Evolutionary conservation across 148 eudicot genomes (phyloP).

Genomic region (Amaranthus cruentus): DNA sequence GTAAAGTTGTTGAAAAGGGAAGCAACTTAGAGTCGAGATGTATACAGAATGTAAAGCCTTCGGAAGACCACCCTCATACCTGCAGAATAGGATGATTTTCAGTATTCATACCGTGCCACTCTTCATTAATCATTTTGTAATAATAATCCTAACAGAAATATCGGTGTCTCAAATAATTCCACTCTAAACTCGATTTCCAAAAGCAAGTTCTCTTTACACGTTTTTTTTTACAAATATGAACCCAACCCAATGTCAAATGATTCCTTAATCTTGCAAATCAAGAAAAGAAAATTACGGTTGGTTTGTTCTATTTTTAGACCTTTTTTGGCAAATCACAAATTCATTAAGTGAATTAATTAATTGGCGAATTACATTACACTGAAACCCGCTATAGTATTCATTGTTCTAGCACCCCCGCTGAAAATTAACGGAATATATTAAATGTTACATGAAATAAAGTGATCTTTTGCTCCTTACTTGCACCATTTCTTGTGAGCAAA

Average conservation of each 20-base stretch:
- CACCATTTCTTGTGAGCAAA: slow-evolving; percentile 90
- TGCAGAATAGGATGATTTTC: slow-evolving; percentile 24
- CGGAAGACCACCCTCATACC: slow-evolving; percentile 84
- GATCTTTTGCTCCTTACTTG: slow-evolving; percentile 54
- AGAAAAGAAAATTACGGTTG: no score
- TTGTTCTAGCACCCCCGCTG: not conserved
- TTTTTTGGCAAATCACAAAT: no score
- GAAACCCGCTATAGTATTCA: not conserved
- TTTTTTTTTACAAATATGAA: no score
- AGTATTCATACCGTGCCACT: not conserved
- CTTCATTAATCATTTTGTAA: not conserved
- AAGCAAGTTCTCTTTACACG: not conserved
- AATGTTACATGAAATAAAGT: not conserved
- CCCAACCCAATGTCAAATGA: no score
- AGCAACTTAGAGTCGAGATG: slow-evolving; percentile 33
- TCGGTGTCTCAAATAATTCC: not conserved
- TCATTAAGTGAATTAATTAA: no score
- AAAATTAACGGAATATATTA: not conserved
- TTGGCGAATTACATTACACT: not conserved
- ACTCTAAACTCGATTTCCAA: not conserved
- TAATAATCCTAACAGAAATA: not conserved
- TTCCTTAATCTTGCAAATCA: no score
- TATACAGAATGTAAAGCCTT: slow-evolving; percentile 44
- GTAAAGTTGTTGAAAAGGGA: slow-evolving; percentile 32
- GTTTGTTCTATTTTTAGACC: no score